phyloP scores from a whole-genome alignment of 495 filamentous ascomycete genomes.

The Pyronema domesticum region DNA sequence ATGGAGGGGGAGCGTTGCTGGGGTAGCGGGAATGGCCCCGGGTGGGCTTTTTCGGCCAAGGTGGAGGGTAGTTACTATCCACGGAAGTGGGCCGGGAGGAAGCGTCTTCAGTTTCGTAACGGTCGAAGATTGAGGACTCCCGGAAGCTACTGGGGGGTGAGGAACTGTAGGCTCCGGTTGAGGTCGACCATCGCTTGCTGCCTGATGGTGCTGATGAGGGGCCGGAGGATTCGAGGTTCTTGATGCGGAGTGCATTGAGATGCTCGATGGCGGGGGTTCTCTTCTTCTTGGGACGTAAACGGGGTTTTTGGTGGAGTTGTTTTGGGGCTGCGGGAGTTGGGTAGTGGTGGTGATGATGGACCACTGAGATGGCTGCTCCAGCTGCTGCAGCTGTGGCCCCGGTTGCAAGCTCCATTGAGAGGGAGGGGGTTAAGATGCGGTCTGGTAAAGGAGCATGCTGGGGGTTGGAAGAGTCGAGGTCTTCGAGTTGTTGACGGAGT shows the following conservation, averaged over 20 bases:
- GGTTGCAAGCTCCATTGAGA: slow-evolving; percentile 15
- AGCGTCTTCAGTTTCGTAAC: slow-evolving; percentile 29
- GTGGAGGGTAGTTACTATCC: slow-evolving; percentile 11
- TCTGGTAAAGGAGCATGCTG: neutral
- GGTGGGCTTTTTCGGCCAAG: neutral
- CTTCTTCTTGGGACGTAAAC: neutral
- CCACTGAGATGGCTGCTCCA: slow-evolving; percentile 33
- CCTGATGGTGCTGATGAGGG: slow-evolving; percentile 47
- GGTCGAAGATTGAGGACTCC: slow-evolving; percentile 63
- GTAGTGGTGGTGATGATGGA: slow-evolving; percentile 82
- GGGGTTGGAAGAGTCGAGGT: slow-evolving; percentile 8
- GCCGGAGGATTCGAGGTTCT: slow-evolving; percentile 20
- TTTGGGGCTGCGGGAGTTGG: slow-evolving; percentile 26
- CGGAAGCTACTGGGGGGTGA: slow-evolving; percentile 62
- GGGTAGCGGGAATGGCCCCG: neutral
- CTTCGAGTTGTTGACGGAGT: slow-evolving; percentile 64
- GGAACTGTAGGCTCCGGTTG: slow-evolving; percentile 39
- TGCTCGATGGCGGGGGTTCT: slow-evolving; percentile 6
- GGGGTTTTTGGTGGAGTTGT: slow-evolving; percentile 13
- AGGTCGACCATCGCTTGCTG: slow-evolving; percentile 36
- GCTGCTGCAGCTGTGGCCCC: slow-evolving; percentile 8
- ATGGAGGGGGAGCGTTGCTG: slow-evolving; percentile 9
- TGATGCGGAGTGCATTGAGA: slow-evolving; percentile 31
- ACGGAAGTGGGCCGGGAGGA: slow-evolving; percentile 18
- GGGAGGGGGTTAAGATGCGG: slow-evolving; percentile 19